Conservation (phyloP, 1,139 yeast species). For the Nakaseomyces sp. region DNA sequence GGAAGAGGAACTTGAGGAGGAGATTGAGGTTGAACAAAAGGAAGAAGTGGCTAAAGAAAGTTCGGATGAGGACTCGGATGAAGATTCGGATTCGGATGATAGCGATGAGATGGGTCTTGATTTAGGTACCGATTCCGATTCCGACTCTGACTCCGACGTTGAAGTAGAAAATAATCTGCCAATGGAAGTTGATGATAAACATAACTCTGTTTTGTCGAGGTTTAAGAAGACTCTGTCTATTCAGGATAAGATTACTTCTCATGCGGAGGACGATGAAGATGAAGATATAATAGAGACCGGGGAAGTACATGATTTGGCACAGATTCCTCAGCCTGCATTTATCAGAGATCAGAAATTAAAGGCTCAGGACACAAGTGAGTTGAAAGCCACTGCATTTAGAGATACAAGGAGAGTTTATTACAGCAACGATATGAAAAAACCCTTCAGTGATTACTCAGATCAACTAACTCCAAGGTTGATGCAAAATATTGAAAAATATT, state of each 20-base stretch:
- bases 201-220: slow-evolving; percentile 36
- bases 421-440: slow-evolving; percentile 22
- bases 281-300: slow-evolving; percentile 22
- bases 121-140: slow-evolving; percentile 8
- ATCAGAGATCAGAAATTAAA: slow-evolving; percentile 17
- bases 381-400: slow-evolving; percentile 14
- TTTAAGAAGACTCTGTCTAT: slow-evolving; percentile 34
- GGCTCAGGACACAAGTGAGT: neutral
- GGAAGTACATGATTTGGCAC: slow-evolving; percentile 49
- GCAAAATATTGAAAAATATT: slow-evolving; percentile 21
- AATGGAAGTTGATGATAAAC: slow-evolving; percentile 25
- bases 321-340: slow-evolving; percentile 74
- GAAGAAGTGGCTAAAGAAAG: slow-evolving; percentile 12
- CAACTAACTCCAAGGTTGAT: slow-evolving; percentile 19
- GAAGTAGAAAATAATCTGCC: neutral
- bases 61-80: neutral
- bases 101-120: slow-evolving; percentile 8
- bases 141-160: neutral
- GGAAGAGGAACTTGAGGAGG: slow-evolving; percentile 12
- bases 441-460: slow-evolving; percentile 19
- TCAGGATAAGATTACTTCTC: slow-evolving; percentile 24
- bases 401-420: slow-evolving; percentile 31
- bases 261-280: slow-evolving; percentile 5
- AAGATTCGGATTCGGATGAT: neutral
- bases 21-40: slow-evolving; percentile 13